Evolutionary conservation across 129 eudicot species (phyloP).

Genomic region (Scalesia atractyloides): DNA sequence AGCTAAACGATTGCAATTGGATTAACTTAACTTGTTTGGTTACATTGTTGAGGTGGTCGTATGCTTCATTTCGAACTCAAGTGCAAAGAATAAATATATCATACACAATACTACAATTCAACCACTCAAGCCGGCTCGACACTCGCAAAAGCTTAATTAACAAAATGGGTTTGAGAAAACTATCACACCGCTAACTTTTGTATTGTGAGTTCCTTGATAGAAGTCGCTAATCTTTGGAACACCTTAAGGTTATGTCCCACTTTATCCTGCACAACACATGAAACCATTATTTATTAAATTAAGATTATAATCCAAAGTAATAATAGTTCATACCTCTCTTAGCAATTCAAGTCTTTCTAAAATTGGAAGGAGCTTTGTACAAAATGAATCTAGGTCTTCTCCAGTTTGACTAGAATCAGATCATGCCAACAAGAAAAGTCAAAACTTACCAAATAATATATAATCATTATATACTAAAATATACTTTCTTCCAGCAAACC

Average conservation of each 20-base stretch:
- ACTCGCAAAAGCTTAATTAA: neutral
- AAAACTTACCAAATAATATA: neutral
- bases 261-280: slow-evolving; percentile 60
- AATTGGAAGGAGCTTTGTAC: slow-evolving; percentile 60
- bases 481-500: slow-evolving; percentile 40
- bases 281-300: neutral
- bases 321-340: slow-evolving; percentile 61
- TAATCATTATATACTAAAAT: neutral
- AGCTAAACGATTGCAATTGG: neutral
- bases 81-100: neutral
- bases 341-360: slow-evolving; percentile 85
- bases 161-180: neutral
- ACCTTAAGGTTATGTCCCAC: slow-evolving; percentile 82
- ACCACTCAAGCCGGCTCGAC: neutral
- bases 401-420: slow-evolving; percentile 34
- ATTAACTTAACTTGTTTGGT: neutral
- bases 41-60: neutral
- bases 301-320: slow-evolving; percentile 11
- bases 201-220: slow-evolving; percentile 67
- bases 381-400: slow-evolving; percentile 53
- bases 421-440: slow-evolving; percentile 31
- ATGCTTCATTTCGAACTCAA: neutral
- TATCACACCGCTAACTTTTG: slow-evolving; percentile 50
- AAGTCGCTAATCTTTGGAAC: slow-evolving; percentile 67
- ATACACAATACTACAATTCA: slow-evolving; percentile 18